phyloP scores from a whole-genome alignment of 108 stramenopile genomes.

The Nitzschia sp. region DNA sequence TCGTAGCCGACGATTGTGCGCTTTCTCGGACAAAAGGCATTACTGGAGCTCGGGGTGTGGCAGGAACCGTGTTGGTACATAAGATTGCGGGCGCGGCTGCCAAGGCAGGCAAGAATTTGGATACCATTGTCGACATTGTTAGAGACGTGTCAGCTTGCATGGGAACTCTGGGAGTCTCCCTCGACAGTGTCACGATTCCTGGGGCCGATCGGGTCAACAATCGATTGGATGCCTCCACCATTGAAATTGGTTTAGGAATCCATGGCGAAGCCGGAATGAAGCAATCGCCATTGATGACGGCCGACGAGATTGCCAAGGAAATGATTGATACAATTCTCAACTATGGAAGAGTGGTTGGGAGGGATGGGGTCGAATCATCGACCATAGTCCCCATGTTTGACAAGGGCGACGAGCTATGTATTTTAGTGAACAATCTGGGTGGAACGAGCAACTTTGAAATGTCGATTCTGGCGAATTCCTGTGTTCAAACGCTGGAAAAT shows the following conservation, averaged over 20 bases:
- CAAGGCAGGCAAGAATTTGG: conserved; percentile 62
- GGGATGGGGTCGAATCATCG: conserved; percentile 4
- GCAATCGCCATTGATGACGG: conserved; percentile 67
- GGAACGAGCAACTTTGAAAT: conserved; percentile 95
- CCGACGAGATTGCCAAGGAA: conserved; percentile 71
- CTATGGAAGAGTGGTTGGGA: conserved; percentile 49
- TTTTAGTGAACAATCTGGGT: conserved; percentile 95
- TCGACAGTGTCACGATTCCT: conserved; percentile 90
- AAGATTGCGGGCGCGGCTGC: conserved; percentile 95
- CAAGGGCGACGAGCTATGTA: conserved; percentile 64
- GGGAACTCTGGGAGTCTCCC: conserved; percentile 90
- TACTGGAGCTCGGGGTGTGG: conserved; percentile 94
- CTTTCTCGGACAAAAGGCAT: conserved; percentile 88
- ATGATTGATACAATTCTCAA: conserved; percentile 75
- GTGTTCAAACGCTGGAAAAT: conserved; percentile 56
- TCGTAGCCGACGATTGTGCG: conserved; percentile 97
- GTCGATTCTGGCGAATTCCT: conserved; percentile 73
- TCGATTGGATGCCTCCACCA: conserved; percentile 63
- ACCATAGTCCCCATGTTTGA: conserved; percentile 60
- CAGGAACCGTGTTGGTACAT: conserved; percentile 96
- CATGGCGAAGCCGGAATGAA: conserved; percentile 96
- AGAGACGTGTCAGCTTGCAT: conserved; percentile 54
- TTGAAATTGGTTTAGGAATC: conserved; percentile 96
- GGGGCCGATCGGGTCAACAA: conserved; percentile 77
- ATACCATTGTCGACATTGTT: conserved; percentile 70